Percentiles rank a stretch among this genome's conserved stretches.
Evolutionary conservation across 352 stramenopile genomes (phyloP).

Genomic region (Phytophthora crassamura): DNA sequence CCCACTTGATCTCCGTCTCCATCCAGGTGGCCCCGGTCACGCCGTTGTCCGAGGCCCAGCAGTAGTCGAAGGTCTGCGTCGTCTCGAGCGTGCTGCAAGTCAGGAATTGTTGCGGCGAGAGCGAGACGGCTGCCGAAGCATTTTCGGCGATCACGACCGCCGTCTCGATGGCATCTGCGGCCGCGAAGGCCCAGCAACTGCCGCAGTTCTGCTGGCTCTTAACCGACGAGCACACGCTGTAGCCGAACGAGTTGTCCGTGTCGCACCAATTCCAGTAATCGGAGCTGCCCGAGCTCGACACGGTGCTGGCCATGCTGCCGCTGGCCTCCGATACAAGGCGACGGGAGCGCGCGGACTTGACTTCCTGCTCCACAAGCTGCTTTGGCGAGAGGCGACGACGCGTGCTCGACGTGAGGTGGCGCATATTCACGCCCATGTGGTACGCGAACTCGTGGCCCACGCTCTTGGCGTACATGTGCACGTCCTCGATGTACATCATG

Average conservation of each 20-base stretch:
- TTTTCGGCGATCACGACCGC: slow-evolving; percentile 74
- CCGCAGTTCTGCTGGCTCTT: slow-evolving; percentile 86
- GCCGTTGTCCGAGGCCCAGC: slow-evolving; percentile 57
- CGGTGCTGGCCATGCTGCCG: slow-evolving; percentile 25
- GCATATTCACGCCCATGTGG: slow-evolving; percentile 68
- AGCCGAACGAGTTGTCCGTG: slow-evolving; percentile 63
- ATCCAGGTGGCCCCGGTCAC: slow-evolving; percentile 65
- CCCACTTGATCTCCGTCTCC: slow-evolving; percentile 70
- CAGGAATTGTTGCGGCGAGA: slow-evolving; percentile 84
- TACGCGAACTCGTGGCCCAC: slow-evolving; percentile 72
- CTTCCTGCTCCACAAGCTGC: slow-evolving; percentile 67
- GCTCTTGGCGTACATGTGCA: slow-evolving; percentile 60
- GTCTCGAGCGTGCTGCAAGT: slow-evolving; percentile 71
- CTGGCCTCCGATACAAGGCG: slow-evolving; percentile 33
- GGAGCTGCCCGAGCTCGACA: slow-evolving; percentile 28
- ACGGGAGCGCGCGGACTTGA: slow-evolving; percentile 39
- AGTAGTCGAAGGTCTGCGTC: slow-evolving; percentile 80
- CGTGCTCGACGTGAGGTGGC: slow-evolving; percentile 58
- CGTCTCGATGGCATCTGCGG: slow-evolving; percentile 80
- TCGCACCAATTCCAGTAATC: slow-evolving; percentile 79
- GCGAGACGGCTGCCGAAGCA: slow-evolving; percentile 57
- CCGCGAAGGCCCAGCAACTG: slow-evolving; percentile 85
- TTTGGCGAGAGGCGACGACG: slow-evolving; percentile 55
- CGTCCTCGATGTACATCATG: slow-evolving; percentile 84
- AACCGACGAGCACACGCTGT: slow-evolving; percentile 74